Conservation (phyloP, 139 green algal genomes). For the Chlamydomonas asymmetrica region DNA sequence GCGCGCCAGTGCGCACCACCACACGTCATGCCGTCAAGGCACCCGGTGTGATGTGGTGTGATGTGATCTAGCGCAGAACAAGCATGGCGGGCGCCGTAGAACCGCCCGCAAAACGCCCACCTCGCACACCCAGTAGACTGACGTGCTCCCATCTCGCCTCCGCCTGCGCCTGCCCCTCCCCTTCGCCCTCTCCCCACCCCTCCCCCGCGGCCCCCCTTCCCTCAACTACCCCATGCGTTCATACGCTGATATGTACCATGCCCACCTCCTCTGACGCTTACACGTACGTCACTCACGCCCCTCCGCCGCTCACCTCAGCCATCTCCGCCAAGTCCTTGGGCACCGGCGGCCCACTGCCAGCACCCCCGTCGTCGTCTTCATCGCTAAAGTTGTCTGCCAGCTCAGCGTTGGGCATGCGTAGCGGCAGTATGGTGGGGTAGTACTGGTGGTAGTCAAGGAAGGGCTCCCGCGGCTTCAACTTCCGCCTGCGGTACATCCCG, state of each 20-base stretch:
- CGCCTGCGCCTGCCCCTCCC: not conserved
- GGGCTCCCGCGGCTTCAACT: not conserved
- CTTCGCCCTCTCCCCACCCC: not conserved
- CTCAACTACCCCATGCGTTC: not conserved
- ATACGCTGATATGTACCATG: too few relatives aligned
- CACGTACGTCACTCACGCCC: too few relatives aligned
- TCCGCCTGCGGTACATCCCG: not conserved
- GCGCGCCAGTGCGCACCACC: too few relatives aligned
- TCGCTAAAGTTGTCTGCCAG: too few relatives aligned
- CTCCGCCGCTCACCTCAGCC: conserved; percentile 5
- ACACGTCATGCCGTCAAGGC: too few relatives aligned
- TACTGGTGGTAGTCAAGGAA: conserved; percentile 51
- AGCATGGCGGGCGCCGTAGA: too few relatives aligned
- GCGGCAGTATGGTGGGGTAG: conserved; percentile 58
- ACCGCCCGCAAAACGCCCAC: too few relatives aligned
- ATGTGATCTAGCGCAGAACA: too few relatives aligned
- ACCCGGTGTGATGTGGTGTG: too few relatives aligned
- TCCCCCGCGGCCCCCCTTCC: not conserved
- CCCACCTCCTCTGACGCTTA: too few relatives aligned
- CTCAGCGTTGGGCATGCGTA: conserved; percentile 31
- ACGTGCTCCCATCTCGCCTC: not conserved
- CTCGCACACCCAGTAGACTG: too few relatives aligned
- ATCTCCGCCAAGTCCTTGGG: conserved; percentile 21
- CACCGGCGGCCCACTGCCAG: not conserved
- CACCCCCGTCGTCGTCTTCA: conserved; percentile 10